These are phyloP conservation scores for Quillaja saponaria DNA, from an alignment of 306 rosid genomes.

Conservation along the genomic window DNA sequence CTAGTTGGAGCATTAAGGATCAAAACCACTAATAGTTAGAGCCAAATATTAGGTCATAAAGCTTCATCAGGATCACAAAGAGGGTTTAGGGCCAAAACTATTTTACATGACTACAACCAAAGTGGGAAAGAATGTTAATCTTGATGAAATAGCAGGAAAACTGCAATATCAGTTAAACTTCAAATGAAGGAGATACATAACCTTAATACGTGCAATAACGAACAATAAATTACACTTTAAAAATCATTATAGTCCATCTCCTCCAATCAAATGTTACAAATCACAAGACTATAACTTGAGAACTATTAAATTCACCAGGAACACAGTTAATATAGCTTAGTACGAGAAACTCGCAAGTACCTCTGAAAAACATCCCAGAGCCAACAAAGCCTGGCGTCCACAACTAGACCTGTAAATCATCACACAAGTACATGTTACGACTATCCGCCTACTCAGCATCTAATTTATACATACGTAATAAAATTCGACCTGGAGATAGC, in stretches of 20 bases:
- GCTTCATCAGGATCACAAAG: conserved; percentile 12
- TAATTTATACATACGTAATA: conserved; percentile 23
- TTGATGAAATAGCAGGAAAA: too few relatives aligned
- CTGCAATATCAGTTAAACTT: too few relatives aligned
- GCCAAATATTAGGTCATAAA: conserved; percentile 16
- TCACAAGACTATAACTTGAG: too few relatives aligned
- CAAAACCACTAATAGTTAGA: conserved; percentile 2
- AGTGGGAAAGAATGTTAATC: too few relatives aligned
- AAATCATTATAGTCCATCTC: conserved; percentile 6
- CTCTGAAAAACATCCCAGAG: conserved; percentile 88
- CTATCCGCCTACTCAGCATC: conserved; percentile 25
- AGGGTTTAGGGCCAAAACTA: too few relatives aligned
- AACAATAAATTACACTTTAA: not conserved
- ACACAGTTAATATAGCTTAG: too few relatives aligned
- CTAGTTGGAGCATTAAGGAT: not conserved
- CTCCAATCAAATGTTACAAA: not conserved
- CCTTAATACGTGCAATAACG: too few relatives aligned
- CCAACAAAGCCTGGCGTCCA: conserved; percentile 86
- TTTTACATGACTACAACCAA: too few relatives aligned
- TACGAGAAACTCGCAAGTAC: too few relatives aligned
- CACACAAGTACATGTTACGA: conserved; percentile 19
- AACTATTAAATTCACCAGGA: too few relatives aligned
- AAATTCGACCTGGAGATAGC: conserved; percentile 74
- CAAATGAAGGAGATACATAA: too few relatives aligned
- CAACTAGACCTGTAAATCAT: conserved; percentile 79